phyloP scores from a whole-genome alignment of 2,329 filamentous ascomycete species.

The Venturia oleaginea region DNA sequence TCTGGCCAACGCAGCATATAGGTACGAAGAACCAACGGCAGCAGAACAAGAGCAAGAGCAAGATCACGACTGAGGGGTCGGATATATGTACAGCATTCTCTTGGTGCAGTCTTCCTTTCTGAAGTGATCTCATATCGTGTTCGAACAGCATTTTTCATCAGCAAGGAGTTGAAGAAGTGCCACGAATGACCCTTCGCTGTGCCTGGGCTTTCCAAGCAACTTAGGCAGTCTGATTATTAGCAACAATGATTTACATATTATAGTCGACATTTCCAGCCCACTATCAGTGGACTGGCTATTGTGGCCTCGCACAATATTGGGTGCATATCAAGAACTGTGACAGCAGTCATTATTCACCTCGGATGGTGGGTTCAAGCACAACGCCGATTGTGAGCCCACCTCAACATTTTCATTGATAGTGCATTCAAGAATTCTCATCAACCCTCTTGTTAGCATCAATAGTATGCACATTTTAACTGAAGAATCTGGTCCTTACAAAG shows the following conservation, averaged over 20 bases:
- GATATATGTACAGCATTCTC: background rate
- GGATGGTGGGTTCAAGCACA: background rate
- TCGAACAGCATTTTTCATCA: background rate
- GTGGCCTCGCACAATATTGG: background rate
- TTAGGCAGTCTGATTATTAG: background rate
- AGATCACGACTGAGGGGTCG: too few relatives aligned
- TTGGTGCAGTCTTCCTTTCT: background rate
- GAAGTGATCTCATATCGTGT: background rate
- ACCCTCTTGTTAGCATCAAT: background rate
- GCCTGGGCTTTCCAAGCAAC: background rate
- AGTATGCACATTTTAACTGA: background rate
- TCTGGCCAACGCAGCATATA: too few relatives aligned
- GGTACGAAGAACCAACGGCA: too few relatives aligned
- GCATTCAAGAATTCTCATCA: background rate
- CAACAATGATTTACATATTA: background rate
- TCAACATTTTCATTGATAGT: background rate
- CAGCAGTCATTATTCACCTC: too few relatives aligned
- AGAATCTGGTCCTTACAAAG: background rate
- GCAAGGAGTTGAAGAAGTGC: background rate
- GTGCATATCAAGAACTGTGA: too few relatives aligned
- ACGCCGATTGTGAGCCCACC: background rate
- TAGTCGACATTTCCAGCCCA: background rate
- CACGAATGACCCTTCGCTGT: background rate
- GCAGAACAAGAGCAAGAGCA: too few relatives aligned
- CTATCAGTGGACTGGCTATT: background rate